Evolutionary conservation across 352 stramenopile species (phyloP), one percentile per base, ranked within the genome.

Genomic region (Chrysophaeum taylorii): DNA sequence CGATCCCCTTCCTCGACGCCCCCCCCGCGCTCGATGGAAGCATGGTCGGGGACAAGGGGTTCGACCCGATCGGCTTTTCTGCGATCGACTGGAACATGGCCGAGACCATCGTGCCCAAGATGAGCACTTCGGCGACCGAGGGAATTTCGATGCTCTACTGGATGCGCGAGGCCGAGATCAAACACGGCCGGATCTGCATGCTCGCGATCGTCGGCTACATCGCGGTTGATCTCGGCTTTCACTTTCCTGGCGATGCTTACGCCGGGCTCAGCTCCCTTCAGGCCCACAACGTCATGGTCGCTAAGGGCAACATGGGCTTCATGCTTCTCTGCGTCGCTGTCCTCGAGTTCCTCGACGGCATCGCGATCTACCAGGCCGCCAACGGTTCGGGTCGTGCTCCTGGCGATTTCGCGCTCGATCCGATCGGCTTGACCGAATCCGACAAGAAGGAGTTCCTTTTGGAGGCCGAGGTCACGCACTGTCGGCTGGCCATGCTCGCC

Each of bases 121-220:
- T 27, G 57, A 45, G 16, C 12, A 66, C 31, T 2, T 21, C 33
- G 14, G 16, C 9, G 16, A 45, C 31, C 16, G 76, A 87, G 52
- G 86, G 83, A 16, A 75, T 88, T 53, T 61, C 73, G 15, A 87
- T 81, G 42, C 70, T 89, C 52, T 87, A 89, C 74, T 89, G 83
- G 83, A 87, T 89, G 81, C 73, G 83, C 64, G 83, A 89, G 73
- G 75, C 83, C 53, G 83, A 89, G 73, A 70, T 87, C 39, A 87
- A 87, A 78, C 81, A 89, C 69, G 75, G 83, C 33, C 83, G 85
- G 62, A 86, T 91, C 70, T 82, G 76, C 73, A 85, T 87, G 79
- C 78, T 89, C 69, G 85, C 82, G 38, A 82, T 84, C 70, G 70
- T 84, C 41, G 85, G 85, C 77, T 88, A 81, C 64, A 75, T 85